Evolutionary conservation across 73 alveolate species (phyloP).

Genomic region (Uronychia setigera): DNA sequence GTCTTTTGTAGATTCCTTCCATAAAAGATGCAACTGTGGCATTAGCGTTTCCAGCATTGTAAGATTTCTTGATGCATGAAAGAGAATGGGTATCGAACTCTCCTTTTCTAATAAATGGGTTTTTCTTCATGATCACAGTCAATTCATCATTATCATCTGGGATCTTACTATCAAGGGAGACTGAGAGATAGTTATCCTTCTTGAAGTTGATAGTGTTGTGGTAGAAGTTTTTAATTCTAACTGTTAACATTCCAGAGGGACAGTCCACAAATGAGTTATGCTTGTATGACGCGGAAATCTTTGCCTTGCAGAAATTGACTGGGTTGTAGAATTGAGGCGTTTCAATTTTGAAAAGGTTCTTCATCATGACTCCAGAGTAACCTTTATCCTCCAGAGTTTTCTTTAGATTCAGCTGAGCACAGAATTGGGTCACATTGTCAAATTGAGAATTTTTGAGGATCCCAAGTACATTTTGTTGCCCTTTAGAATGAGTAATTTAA

Average conservation of each 20-base stretch:
- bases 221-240: background rate
- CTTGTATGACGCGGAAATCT: background rate
- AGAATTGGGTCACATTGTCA: background rate
- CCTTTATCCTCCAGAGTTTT: background rate
- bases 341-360: background rate
- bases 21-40: background rate
- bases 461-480: background rate
- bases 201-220: slow-evolving; percentile 1
- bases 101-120: background rate
- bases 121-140: background rate
- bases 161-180: background rate
- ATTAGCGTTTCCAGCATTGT: background rate
- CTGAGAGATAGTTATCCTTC: background rate
- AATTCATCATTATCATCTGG: background rate
- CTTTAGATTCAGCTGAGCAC: background rate
- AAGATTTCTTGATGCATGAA: background rate
- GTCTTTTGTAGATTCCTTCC: background rate
- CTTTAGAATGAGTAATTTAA: background rate
- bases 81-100: background rate
- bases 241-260: background rate
- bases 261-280: background rate
- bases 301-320: background rate
- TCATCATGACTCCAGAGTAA: background rate
- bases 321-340: background rate
- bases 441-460: background rate